Conservation (phyloP, 441 rosid species). For the Euphorbia corollata region DNA sequence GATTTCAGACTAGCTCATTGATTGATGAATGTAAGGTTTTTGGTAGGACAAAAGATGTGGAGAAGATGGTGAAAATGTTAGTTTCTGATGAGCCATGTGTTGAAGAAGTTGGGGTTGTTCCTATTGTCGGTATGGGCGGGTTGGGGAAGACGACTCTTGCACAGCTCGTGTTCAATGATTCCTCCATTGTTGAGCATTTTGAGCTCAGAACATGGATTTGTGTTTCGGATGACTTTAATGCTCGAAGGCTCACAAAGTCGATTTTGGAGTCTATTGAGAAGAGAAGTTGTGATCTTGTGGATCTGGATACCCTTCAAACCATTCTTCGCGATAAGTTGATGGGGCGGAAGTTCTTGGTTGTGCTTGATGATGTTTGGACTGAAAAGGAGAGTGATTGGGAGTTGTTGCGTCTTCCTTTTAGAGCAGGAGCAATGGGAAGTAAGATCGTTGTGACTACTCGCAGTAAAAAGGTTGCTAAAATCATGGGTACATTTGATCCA, state of each 20-base stretch:
- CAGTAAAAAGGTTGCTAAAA: slow-evolving; percentile 20
- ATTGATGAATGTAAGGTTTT: slow-evolving; percentile 18
- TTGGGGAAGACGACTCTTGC: slow-evolving; percentile 23
- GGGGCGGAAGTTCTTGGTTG: slow-evolving; percentile 18
- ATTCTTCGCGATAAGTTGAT: slow-evolving; percentile 5
- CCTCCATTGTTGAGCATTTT: slow-evolving; percentile 2
- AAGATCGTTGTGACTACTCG: slow-evolving; percentile 33
- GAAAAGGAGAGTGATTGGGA: slow-evolving; percentile 26
- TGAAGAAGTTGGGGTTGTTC: slow-evolving; percentile 17
- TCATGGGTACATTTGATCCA: slow-evolving; percentile 17
- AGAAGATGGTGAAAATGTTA: slow-evolving; percentile 11
- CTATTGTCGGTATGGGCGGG: slow-evolving; percentile 24
- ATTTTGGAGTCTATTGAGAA: slow-evolving; percentile 22
- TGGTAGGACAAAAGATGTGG: slow-evolving; percentile 9
- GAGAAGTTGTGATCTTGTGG: not conserved
- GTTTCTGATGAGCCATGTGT: slow-evolving; percentile 8
- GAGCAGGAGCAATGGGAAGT: slow-evolving; percentile 28
- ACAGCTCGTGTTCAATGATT: slow-evolving; percentile 21
- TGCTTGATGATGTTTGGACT: slow-evolving; percentile 34
- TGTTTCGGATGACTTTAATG: slow-evolving; percentile 31
- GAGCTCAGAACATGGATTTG: slow-evolving; percentile 27
- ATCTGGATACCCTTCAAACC: slow-evolving; percentile 18
- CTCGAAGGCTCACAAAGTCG: slow-evolving; percentile 21
- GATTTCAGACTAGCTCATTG: slow-evolving; percentile 17
- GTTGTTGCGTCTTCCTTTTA: slow-evolving; percentile 17